Evolutionary conservation across 257 asterid genomes (phyloP).

Genomic region (Solanum pennellii): DNA sequence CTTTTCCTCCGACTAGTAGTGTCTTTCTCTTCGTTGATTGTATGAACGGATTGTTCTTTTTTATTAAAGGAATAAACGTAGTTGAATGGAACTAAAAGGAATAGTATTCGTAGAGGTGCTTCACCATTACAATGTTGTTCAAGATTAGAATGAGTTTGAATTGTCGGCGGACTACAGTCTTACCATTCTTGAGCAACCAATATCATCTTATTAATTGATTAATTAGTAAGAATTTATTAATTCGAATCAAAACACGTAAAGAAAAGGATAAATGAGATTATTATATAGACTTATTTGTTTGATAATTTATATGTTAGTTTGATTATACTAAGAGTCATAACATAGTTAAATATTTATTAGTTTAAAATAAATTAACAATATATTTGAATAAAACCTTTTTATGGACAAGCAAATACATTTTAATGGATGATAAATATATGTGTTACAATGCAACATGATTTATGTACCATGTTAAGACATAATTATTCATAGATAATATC

Average conservation of each 20-base stretch:
- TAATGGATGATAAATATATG: not conserved
- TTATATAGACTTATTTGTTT: not conserved
- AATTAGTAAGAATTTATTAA: too few relatives aligned
- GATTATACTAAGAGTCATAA: not conserved
- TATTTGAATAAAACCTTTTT: not conserved
- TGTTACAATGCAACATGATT: not conserved
- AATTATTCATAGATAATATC: not conserved
- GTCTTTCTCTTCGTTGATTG: not conserved
- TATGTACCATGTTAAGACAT: not conserved
- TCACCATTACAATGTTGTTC: not conserved
- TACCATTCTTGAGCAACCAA: not conserved
- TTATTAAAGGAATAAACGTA: not conserved
- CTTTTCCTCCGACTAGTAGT: not conserved
- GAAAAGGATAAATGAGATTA: too few relatives aligned
- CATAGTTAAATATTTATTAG: not conserved
- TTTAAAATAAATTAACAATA: not conserved
- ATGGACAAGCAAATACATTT: not conserved
- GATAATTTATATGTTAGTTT: not conserved
- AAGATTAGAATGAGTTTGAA: not conserved
- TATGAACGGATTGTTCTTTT: fast-evolving
- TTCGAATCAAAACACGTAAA: not conserved
- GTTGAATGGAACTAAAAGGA: not conserved
- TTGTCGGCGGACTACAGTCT: fast-evolving
- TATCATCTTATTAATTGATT: not conserved
- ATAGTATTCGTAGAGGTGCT: not conserved